Conservation (phyloP, 495 filamentous ascomycete species). For the Tuber umbilicatum region DNA sequence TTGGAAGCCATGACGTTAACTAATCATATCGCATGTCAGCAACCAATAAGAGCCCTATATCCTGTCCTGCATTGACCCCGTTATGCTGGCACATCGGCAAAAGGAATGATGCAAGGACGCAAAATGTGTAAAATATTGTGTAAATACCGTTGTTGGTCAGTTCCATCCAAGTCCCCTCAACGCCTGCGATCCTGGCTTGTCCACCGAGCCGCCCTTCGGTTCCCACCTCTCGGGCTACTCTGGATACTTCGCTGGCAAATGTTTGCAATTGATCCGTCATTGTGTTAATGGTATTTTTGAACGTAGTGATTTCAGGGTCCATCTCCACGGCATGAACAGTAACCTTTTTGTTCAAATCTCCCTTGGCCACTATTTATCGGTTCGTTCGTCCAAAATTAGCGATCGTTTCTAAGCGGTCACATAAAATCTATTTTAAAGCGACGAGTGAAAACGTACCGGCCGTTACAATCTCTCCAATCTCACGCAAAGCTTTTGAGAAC, state of each 20-base stretch:
- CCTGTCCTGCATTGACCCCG: not conserved
- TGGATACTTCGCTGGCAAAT: constrained; percentile 94
- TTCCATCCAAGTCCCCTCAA: constrained; percentile 97
- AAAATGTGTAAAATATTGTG: constrained; percentile 5
- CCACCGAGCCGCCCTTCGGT: constrained; percentile 96
- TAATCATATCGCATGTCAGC: constrained; percentile 41
- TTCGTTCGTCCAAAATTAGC: constrained; percentile 2
- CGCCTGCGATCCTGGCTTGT: constrained; percentile 87
- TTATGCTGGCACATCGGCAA: not conserved
- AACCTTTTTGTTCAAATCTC: constrained; percentile 96
- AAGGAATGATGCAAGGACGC: constrained; percentile 4
- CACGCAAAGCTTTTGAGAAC: constrained; percentile 92
- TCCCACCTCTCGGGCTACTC: constrained; percentile 92
- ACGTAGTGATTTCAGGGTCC: constrained; percentile 98
- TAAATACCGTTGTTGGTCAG: constrained; percentile 80
- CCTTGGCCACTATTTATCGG: constrained; percentile 72
- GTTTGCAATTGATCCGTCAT: constrained; percentile 99
- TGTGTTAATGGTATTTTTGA: constrained; percentile 94
- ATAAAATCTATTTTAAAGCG: not conserved
- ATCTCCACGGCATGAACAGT: constrained; percentile 92
- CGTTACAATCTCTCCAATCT: constrained; percentile 79
- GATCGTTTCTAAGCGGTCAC: not conserved
- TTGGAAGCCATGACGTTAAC: constrained; percentile 97
- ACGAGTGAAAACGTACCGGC: constrained; percentile 35
- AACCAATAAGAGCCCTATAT: constrained; percentile 35